These are phyloP conservation scores for Fraxinus sp. DNA, from an alignment of 305 asterid species.

Conservation along the genomic window DNA sequence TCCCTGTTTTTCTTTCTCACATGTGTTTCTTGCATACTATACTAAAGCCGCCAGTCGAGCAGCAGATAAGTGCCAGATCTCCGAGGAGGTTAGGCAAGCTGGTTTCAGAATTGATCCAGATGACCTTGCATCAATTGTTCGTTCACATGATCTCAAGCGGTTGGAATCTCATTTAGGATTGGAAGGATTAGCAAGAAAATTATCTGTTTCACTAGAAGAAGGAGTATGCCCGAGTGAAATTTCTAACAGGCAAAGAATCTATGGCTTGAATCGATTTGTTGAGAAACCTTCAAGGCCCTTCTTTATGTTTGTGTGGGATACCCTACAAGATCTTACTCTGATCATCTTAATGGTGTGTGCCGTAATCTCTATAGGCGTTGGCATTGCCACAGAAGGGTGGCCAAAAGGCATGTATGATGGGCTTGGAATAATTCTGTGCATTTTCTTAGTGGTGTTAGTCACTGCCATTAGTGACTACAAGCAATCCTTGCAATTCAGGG, in stretches of 20 bases:
- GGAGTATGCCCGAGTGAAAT: conserved; percentile 55
- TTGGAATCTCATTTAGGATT: conserved; percentile 56
- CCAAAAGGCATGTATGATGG: conserved; percentile 82
- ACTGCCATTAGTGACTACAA: conserved; percentile 76
- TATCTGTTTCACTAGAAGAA: conserved; percentile 48
- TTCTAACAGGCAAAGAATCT: conserved; percentile 40
- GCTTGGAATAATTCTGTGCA: conserved; percentile 59
- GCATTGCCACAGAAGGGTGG: conserved; percentile 79
- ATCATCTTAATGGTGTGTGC: conserved; percentile 70
- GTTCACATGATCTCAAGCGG: conserved; percentile 54
- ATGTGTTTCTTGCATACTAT: not conserved
- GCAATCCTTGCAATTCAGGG: conserved; percentile 78
- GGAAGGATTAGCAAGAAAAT: conserved; percentile 47
- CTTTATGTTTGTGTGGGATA: conserved; percentile 76
- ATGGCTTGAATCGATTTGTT: conserved; percentile 52
- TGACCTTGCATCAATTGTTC: conserved; percentile 57
- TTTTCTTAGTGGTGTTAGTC: conserved; percentile 63
- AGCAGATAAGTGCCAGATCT: conserved; percentile 30
- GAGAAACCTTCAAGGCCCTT: conserved; percentile 69
- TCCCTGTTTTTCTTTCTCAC: conserved; percentile 1
- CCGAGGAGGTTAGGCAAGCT: conserved; percentile 52
- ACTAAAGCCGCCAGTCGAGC: conserved; percentile 40
- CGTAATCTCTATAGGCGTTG: conserved; percentile 66
- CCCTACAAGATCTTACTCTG: conserved; percentile 74
- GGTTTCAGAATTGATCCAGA: conserved; percentile 61